These are phyloP conservation scores for Leavenworthia alabamica DNA, from an alignment of 345 rosid species.

Conservation along the genomic window DNA sequence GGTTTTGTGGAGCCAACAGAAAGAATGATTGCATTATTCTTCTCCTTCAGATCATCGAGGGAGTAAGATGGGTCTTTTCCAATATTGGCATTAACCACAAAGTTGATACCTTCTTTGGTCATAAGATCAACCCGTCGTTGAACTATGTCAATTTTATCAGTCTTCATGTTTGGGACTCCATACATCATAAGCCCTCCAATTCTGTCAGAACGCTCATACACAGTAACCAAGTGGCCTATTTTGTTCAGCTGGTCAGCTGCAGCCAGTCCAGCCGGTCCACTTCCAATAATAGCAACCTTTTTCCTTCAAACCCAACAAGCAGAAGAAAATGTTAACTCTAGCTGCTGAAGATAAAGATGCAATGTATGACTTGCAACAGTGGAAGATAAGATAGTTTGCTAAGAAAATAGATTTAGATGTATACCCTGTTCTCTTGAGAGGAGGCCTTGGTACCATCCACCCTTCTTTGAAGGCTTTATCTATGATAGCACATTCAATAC, in stretches of 20 bases:
- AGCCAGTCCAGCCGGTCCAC: slow-evolving; percentile 98
- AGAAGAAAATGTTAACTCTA: neutral
- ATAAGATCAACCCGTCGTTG: slow-evolving; percentile 92
- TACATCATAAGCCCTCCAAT: slow-evolving; percentile 99
- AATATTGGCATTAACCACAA: slow-evolving; percentile 86
- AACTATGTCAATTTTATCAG: slow-evolving; percentile 86
- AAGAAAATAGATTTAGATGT: slow-evolving; percentile 1
- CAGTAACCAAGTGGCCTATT: slow-evolving; percentile 91
- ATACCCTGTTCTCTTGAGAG: slow-evolving; percentile 83
- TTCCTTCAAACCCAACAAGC: slow-evolving; percentile 44
- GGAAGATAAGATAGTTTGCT: neutral
- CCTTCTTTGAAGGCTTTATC: slow-evolving; percentile 98
- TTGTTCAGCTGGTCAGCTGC: slow-evolving; percentile 96
- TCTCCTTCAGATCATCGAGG: slow-evolving; percentile 62
- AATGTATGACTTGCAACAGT: neutral
- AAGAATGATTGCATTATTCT: slow-evolving; percentile 76
- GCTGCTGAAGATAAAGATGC: neutral
- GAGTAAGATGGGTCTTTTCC: slow-evolving; percentile 75
- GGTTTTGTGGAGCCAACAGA: slow-evolving; percentile 98
- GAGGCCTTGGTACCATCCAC: slow-evolving; percentile 96
- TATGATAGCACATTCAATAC: slow-evolving; percentile 81
- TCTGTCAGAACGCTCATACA: slow-evolving; percentile 94
- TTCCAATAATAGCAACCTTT: slow-evolving; percentile 77
- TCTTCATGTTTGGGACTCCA: slow-evolving; percentile 99
- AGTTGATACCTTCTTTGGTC: slow-evolving; percentile 78